A percentile compares a stretch with the other conserved stretches of the same genome.
Conservation (phyloP, 2,329 filamentous ascomycete species). For the Tolypocladium amazonense region DNA sequence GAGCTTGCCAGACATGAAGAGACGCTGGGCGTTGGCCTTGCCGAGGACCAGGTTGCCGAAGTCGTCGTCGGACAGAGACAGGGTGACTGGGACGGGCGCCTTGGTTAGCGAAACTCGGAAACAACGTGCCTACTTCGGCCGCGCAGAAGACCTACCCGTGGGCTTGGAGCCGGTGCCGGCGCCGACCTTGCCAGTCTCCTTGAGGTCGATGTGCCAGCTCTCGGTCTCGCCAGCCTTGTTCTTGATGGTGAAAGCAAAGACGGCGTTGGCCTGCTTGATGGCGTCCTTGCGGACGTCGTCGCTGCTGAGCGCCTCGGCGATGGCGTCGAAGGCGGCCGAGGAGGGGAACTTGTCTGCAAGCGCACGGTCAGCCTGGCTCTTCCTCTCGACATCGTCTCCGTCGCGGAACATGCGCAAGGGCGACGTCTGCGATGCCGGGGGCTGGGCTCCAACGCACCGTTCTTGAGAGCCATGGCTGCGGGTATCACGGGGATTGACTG, state of each 20-base stretch:
- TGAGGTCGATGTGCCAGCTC: slow-evolving; percentile 93
- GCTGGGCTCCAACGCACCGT: slow-evolving; percentile 35
- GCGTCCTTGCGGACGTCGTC: slow-evolving; percentile 73
- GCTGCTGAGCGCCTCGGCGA: slow-evolving; percentile 61
- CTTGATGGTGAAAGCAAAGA: slow-evolving; percentile 90
- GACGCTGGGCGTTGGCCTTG: slow-evolving; percentile 85
- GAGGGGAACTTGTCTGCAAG: slow-evolving; percentile 69
- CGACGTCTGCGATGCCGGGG: neutral
- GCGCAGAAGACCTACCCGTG: slow-evolving; percentile 59
- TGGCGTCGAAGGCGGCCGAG: slow-evolving; percentile 83
- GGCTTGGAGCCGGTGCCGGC: slow-evolving; percentile 73
- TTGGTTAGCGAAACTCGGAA: neutral
- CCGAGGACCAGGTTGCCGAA: slow-evolving; percentile 75
- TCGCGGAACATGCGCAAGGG: neutral
- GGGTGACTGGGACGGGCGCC: slow-evolving; percentile 53
- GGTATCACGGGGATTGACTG: neutral
- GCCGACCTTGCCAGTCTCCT: slow-evolving; percentile 74
- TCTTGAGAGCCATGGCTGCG: slow-evolving; percentile 58
- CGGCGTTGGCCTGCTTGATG: slow-evolving; percentile 75
- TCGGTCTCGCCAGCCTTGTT: slow-evolving; percentile 71
- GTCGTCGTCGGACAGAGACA: slow-evolving; percentile 73
- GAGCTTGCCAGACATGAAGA: slow-evolving; percentile 98
- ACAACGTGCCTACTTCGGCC: slow-evolving; percentile 45
- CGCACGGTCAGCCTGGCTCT: neutral
- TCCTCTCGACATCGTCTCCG: neutral